Evolutionary conservation across 768 basidiomycete genomes (phyloP).

Genomic region (Auricularia heimuer): DNA sequence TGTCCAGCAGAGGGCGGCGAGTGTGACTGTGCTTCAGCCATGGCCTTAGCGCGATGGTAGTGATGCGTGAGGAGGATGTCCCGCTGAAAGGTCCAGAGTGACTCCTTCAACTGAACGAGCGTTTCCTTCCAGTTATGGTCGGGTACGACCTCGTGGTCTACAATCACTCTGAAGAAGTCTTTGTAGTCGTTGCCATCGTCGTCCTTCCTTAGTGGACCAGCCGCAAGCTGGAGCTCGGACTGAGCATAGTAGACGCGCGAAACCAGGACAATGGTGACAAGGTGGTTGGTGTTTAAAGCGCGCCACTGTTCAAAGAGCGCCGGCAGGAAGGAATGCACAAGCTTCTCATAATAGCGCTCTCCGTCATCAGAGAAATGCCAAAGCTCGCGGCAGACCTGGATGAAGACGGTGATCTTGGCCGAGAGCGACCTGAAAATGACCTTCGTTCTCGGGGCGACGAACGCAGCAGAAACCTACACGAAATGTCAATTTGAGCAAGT

Average conservation of each 20-base stretch:
- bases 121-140: slow-evolving; percentile 70
- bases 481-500: background rate
- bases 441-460: slow-evolving; percentile 75
- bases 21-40: slow-evolving; percentile 1
- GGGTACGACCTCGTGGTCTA: slow-evolving; percentile 77
- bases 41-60: slow-evolving; percentile 52
- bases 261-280: slow-evolving; percentile 88
- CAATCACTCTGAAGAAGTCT: slow-evolving; percentile 93
- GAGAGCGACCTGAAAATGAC: slow-evolving; percentile 83
- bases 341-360: slow-evolving; percentile 91
- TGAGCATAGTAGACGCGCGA: slow-evolving; percentile 85
- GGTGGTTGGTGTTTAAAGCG: slow-evolving; percentile 80
- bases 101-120: slow-evolving; percentile 76
- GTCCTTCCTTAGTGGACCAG: slow-evolving; percentile 68
- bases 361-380: slow-evolving; percentile 98
- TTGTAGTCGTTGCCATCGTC: slow-evolving; percentile 70
- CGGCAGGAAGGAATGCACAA: slow-evolving; percentile 94
- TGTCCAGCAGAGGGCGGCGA: slow-evolving; percentile 30
- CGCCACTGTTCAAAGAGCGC: slow-evolving; percentile 79
- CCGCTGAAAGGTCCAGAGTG: slow-evolving; percentile 84
- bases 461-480: slow-evolving; percentile 69
- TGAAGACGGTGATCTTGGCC: slow-evolving; percentile 86
- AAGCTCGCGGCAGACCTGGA: slow-evolving; percentile 91
- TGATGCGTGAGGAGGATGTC: slow-evolving; percentile 88
- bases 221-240: slow-evolving; percentile 70